phyloP scores from a whole-genome alignment of 805 yeast species.

The Spathaspora passalidarum region DNA sequence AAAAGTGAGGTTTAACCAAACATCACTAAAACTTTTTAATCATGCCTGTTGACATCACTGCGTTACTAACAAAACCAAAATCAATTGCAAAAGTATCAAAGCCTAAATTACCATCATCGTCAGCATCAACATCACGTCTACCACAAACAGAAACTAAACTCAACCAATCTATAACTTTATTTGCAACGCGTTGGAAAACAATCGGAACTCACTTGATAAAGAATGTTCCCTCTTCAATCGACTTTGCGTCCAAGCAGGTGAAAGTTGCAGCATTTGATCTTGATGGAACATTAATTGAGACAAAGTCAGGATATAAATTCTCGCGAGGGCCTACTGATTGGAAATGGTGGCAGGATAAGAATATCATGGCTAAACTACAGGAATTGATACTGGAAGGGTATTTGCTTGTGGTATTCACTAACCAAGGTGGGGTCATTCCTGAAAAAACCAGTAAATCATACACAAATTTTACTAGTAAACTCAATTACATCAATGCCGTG shows the following conservation, averaged over 20 bases:
- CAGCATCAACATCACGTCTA: not conserved
- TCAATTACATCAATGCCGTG: slow-evolving; percentile 35
- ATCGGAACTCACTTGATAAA: slow-evolving; percentile 45
- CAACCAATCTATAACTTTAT: not conserved
- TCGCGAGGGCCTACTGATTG: slow-evolving; percentile 67
- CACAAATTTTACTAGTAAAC: slow-evolving; percentile 38
- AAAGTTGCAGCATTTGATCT: slow-evolving; percentile 76
- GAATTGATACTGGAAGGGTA: slow-evolving; percentile 22
- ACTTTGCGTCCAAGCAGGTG: slow-evolving; percentile 11
- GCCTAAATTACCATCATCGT: not conserved
- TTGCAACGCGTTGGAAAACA: slow-evolving; percentile 19
- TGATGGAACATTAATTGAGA: slow-evolving; percentile 72
- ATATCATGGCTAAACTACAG: slow-evolving; percentile 20
- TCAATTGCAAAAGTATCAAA: not conserved
- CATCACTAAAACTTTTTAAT: not conserved
- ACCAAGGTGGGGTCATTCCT: slow-evolving; percentile 72
- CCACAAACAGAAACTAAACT: not conserved
- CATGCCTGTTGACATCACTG: not conserved
- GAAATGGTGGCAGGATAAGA: slow-evolving; percentile 43
- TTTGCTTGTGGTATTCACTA: slow-evolving; percentile 71
- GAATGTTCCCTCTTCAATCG: slow-evolving; percentile 27
- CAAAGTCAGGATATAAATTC: slow-evolving; percentile 62
- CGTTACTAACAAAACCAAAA: not conserved
- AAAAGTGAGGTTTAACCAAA: no score
- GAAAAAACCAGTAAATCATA: slow-evolving; percentile 29